phyloP scores from a whole-genome alignment of 768 basidiomycete species.

The Amanita rimosa region DNA sequence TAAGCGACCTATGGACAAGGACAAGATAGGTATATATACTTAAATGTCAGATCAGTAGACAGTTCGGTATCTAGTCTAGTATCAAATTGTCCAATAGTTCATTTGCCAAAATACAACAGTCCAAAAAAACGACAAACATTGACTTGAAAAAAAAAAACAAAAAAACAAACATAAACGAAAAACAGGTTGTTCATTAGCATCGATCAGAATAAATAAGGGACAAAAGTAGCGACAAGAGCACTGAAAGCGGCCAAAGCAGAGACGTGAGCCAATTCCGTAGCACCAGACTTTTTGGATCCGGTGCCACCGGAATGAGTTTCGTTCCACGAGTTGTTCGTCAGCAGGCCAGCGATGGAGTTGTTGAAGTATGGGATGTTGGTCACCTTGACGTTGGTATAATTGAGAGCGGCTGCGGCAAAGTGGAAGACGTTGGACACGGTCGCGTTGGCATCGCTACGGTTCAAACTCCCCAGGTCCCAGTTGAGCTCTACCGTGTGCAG shows the following conservation, averaged over 20 bases:
- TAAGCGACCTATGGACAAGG: too few relatives aligned
- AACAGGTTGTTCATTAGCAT: not conserved
- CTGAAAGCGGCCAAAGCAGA: not conserved
- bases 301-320: not conserved
- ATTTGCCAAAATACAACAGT: not conserved
- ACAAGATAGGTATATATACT: too few relatives aligned
- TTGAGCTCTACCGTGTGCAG: slow-evolving; percentile 48
- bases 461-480: slow-evolving; percentile 51
- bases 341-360: not conserved
- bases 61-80: too few relatives aligned
- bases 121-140: not conserved
- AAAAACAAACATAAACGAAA: not conserved
- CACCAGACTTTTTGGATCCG: not conserved
- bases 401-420: slow-evolving; percentile 26
- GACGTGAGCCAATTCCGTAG: not conserved
- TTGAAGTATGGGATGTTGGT: not conserved
- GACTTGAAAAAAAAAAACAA: too few relatives aligned
- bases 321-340: not conserved
- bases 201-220: not conserved
- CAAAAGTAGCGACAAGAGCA: not conserved
- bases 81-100: too few relatives aligned
- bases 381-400: not conserved
- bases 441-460: slow-evolving; percentile 42
- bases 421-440: slow-evolving; percentile 33
- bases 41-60: too few relatives aligned